phyloP scores from a whole-genome alignment of 1,284 basidiomycete genomes.

The Leccinum solheimii region DNA sequence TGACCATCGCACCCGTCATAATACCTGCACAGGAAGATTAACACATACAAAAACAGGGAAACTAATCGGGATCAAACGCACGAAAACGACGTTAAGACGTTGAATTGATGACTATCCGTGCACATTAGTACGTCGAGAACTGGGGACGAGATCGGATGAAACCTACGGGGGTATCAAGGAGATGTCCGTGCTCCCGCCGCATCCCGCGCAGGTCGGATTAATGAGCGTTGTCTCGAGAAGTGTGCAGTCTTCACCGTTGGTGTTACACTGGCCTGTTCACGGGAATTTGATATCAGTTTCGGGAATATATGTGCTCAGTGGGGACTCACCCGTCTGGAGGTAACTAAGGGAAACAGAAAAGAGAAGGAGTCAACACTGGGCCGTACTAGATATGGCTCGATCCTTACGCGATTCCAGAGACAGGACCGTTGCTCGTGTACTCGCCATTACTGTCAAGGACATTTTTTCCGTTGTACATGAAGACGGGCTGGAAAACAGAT shows the following conservation, averaged over 20 bases:
- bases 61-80: conserved; percentile 17
- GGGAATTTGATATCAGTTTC: neutral
- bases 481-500: conserved; percentile 18
- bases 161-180: conserved; percentile 46
- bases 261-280: conserved; percentile 32
- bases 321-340: conserved; percentile 32
- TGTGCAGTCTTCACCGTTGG: conserved; percentile 46
- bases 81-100: conserved; percentile 30
- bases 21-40: conserved; percentile 22
- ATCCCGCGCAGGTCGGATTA: conserved; percentile 40
- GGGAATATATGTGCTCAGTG: neutral
- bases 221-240: conserved; percentile 45
- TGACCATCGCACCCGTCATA: conserved; percentile 26
- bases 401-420: conserved; percentile 31
- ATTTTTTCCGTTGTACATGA: conserved; percentile 25
- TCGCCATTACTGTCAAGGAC: conserved; percentile 19
- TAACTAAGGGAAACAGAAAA: conserved; percentile 20
- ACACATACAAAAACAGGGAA: neutral
- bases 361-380: neutral
- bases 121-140: neutral
- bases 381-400: neutral
- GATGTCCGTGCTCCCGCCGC: conserved; percentile 46
- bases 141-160: neutral
- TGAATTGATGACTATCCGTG: conserved; percentile 23
- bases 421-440: conserved; percentile 18